A percentile compares a stretch with the other conserved stretches of the same genome.
These are phyloP conservation scores for Ogataea trehalophila DNA, from an alignment of 805 yeast genomes.

Conservation along the genomic window DNA sequence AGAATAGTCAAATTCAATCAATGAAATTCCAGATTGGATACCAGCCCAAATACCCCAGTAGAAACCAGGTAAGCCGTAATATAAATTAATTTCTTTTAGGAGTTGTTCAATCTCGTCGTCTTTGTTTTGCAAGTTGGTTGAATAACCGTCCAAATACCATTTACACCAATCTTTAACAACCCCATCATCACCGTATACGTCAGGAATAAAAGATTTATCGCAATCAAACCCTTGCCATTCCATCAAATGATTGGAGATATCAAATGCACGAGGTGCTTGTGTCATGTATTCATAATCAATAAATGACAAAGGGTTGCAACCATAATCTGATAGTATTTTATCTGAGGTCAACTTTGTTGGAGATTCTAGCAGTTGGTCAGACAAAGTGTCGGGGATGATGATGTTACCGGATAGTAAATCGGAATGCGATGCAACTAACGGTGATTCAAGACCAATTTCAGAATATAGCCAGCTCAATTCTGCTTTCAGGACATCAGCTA, in stretches of 20 bases:
- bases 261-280: slow-evolving; percentile 70
- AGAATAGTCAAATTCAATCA: slow-evolving; percentile 68
- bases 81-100: slow-evolving; percentile 51
- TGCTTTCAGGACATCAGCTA: slow-evolving; percentile 34
- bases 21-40: slow-evolving; percentile 63
- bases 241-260: slow-evolving; percentile 68
- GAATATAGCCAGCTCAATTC: slow-evolving; percentile 55
- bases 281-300: slow-evolving; percentile 72
- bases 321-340: slow-evolving; percentile 4
- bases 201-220: slow-evolving; percentile 53
- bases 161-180: slow-evolving; percentile 53
- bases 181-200: slow-evolving; percentile 38
- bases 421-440: slow-evolving; percentile 61
- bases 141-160: slow-evolving; percentile 42
- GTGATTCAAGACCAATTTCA: slow-evolving; percentile 40
- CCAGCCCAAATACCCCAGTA: slow-evolving; percentile 86
- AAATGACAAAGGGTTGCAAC: slow-evolving; percentile 43
- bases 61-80: slow-evolving; percentile 78
- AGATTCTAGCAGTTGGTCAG: slow-evolving; percentile 9
- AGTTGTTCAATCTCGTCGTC: slow-evolving; percentile 33
- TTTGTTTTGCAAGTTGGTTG: slow-evolving; percentile 11
- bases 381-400: slow-evolving; percentile 45
- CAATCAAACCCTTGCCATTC: slow-evolving; percentile 85
- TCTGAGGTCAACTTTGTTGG: slow-evolving; percentile 9
- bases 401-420: slow-evolving; percentile 74